phyloP scores from a whole-genome alignment of 1,139 yeast genomes.

The Candida neerlandica region DNA sequence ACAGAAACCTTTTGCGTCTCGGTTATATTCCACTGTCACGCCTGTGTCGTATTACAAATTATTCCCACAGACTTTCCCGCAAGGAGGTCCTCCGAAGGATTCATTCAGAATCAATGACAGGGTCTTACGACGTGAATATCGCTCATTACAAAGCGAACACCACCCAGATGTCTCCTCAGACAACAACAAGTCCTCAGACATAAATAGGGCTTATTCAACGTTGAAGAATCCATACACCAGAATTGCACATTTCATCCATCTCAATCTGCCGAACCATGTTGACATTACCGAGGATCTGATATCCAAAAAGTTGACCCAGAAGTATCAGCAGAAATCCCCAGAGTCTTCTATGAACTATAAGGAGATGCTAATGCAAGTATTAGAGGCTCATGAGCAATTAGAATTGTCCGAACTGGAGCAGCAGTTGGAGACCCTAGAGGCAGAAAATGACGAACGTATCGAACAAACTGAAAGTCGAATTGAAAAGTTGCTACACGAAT shows the following conservation, averaged over 20 bases:
- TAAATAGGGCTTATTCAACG: slow-evolving; percentile 77
- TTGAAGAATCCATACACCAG: slow-evolving; percentile 71
- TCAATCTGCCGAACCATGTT: slow-evolving; percentile 39
- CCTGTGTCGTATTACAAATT: slow-evolving; percentile 49
- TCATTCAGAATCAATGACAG: slow-evolving; percentile 59
- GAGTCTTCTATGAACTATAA: slow-evolving; percentile 50
- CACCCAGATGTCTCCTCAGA: slow-evolving; percentile 72
- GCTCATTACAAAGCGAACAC: slow-evolving; percentile 66
- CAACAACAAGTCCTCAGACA: slow-evolving; percentile 42
- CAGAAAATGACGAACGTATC: slow-evolving; percentile 60
- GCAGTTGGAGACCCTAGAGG: slow-evolving; percentile 56
- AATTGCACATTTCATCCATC: slow-evolving; percentile 40
- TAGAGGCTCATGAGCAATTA: slow-evolving; percentile 79
- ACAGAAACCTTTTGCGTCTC: background rate
- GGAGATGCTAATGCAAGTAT: slow-evolving; percentile 65
- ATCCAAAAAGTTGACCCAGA: slow-evolving; percentile 37
- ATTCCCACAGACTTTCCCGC: slow-evolving; percentile 76
- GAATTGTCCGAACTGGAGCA: slow-evolving; percentile 61
- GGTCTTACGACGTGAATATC: slow-evolving; percentile 69
- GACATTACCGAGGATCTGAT: slow-evolving; percentile 46
- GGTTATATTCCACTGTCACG: slow-evolving; percentile 10
- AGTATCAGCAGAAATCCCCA: slow-evolving; percentile 33
- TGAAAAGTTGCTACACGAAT: slow-evolving; percentile 27
- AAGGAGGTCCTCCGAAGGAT: slow-evolving; percentile 67
- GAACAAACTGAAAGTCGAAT: slow-evolving; percentile 36